Conservation (phyloP, 1,284 basidiomycete genomes). For the Cryptococcus sp. region DNA sequence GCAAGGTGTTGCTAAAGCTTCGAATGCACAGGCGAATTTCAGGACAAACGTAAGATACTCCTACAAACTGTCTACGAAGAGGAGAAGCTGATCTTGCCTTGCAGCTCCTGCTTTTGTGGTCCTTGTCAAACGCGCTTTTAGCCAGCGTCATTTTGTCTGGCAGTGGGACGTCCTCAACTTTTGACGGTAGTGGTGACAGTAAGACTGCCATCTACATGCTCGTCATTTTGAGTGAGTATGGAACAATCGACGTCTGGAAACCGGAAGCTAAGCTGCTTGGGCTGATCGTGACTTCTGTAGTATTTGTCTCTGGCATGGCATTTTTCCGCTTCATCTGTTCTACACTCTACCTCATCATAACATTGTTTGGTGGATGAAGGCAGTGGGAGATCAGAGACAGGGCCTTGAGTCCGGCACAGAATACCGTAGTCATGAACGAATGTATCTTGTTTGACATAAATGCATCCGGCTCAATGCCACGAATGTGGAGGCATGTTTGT, state of each 20-base stretch:
- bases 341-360: conserved; percentile 63
- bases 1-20: not conserved
- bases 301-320: conserved; percentile 54
- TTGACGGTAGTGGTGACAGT: conserved; percentile 57
- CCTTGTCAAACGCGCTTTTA: conserved; percentile 64
- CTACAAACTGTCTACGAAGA: not conserved
- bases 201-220: conserved; percentile 56
- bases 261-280: not conserved
- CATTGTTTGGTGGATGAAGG: conserved; percentile 63
- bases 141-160: conserved; percentile 82
- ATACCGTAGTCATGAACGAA: no score
- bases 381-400: no score
- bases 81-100: not conserved
- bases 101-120: conserved; percentile 48
- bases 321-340: conserved; percentile 63
- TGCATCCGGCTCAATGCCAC: no score
- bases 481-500: no score
- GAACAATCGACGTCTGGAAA: no score
- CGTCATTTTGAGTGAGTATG: conserved; percentile 39
- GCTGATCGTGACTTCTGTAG: conserved; percentile 19
- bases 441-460: no score
- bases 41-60: conserved; percentile 74
- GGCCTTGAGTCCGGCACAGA: no score
- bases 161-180: conserved; percentile 64
- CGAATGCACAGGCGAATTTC: conserved; percentile 62